Base-by-base conservation (phyloP, 495 filamentous ascomycete genomes). In the Tricharina praecox region DNA sequence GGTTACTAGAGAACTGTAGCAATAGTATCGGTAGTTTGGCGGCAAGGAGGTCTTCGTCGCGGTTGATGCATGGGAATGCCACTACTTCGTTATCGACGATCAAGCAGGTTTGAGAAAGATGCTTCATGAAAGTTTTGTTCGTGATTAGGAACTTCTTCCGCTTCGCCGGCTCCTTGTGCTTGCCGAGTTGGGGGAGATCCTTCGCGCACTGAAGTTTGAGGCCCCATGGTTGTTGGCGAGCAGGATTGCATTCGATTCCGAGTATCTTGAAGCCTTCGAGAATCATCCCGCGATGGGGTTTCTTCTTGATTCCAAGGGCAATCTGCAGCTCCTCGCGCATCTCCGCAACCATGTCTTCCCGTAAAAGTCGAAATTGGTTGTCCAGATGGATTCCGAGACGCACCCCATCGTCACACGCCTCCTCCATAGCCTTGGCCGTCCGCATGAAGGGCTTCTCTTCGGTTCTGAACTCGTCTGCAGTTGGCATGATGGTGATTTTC, bases 291-390 rank as follows among this genome's bases (percentile, higher is more conserved):
- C 48, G 51, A 4, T 63, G 67, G 1, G 55, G 53, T 3, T 66
- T 64, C 36, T 65, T 64, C 53, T 70, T 73, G 11, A 34, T 32
- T 0, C 65, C 67, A 13, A 11, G 42, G 4, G 63, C 58, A 21
- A 66, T 56, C 40, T 69, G 65, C 0, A 76, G n/a, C 23, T 74
- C 78, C 11, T 78, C 72, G 0, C 77, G 70, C 7, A 86, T 61
- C 44, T 79, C 79, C 0, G 64, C 70, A 0, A 85, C 62, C 72
- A 86, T 76, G 48, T 88, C 82, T 51, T 88, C 81, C 3, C 83
- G 64, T 2, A 84, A 62, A 1, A 88, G 71, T 0, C 83, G 79
- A 53, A 85, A 92, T 47, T 87, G 81, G 53, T 84, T 85, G 55
- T 85, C 82, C 0, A 82, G 51, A 58, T 85, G 78, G 0, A 66